phyloP scores from a whole-genome alignment of 75 land plant genomes.

The Chamaecyparis obtusa region DNA sequence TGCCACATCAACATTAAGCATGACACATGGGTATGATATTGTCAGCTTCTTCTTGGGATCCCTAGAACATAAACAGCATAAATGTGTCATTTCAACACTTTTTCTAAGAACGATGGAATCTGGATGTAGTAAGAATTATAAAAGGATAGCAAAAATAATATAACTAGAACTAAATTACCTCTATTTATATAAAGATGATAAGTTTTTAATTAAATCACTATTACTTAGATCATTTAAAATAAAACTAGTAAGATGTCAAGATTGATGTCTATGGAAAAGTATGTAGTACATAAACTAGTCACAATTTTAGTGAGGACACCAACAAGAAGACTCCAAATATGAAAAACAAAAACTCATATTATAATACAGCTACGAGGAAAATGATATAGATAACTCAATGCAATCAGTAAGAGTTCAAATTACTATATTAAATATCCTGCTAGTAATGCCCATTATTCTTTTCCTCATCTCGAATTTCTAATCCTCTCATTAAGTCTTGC shows the following conservation, averaged over 20 bases:
- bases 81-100: not conserved
- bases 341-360: not conserved
- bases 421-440: not conserved
- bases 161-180: not conserved
- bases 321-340: not conserved
- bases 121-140: not conserved
- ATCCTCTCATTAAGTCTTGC: not conserved
- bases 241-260: not conserved
- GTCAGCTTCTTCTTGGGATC: slow-evolving; percentile 82
- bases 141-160: not conserved
- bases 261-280: not conserved
- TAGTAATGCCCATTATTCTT: not conserved
- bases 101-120: not conserved
- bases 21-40: slow-evolving; percentile 99
- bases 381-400: not conserved
- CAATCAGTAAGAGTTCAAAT: not conserved
- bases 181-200: not conserved
- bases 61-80: slow-evolving; percentile 28
- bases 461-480: not conserved
- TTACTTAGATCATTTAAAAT: not conserved
- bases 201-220: not conserved
- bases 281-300: not conserved
- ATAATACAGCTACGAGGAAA: not conserved
- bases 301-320: not conserved
- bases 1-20: slow-evolving; percentile 99